Evolutionary conservation across 768 basidiomycete genomes (phyloP), one percentile per base, ranked within the genome.

Genomic region (Termitomyces sp.): DNA sequence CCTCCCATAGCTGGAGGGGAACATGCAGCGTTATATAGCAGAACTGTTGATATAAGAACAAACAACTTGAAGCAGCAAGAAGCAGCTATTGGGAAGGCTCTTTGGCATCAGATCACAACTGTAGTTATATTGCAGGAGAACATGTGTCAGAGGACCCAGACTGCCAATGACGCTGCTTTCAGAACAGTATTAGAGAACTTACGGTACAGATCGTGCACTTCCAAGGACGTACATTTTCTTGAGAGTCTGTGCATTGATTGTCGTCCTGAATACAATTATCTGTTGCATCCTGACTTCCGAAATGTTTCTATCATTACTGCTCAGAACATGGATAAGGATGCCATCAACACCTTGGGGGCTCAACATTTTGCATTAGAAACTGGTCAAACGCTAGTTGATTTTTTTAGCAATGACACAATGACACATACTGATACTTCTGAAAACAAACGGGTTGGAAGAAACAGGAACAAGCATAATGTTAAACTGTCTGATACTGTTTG

Each of bases 51-150:
- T 1, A 60, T 35, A 42, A 40, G 36, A 16, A 48, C 46, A 11
- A 18, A 7, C 1, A 6, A 36, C 15, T 38, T 38, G 3, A 27
- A 33, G 5, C 49, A 56, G 12, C 60, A 69, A 46, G 32, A 58
- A 39, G 32, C 36, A 41, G 53, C 57, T 7, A 56, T 68, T 12
- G 63, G 67, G 16, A 65, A 66, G 50, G 57, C 63, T 5, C n/a
- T 67, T 5, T 68, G 68, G 66, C 66, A 67, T 56, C 64, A 66
- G 40, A 53, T 69, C 7, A 66, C 56, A 12, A 64, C 62, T 11
- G 65, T 66, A 5, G 63, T 67, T 12, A 54, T 60, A 12, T 35
- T 63, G 22, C 22, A 32, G 3, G 31, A 59, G 56, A 76, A 75
- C 54, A 72, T 70, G 71, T 11, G 69, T 27, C 70, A 73, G 20